Base-by-base conservation (phyloP, 495 filamentous ascomycete species). In the Penicillium taxi region DNA sequence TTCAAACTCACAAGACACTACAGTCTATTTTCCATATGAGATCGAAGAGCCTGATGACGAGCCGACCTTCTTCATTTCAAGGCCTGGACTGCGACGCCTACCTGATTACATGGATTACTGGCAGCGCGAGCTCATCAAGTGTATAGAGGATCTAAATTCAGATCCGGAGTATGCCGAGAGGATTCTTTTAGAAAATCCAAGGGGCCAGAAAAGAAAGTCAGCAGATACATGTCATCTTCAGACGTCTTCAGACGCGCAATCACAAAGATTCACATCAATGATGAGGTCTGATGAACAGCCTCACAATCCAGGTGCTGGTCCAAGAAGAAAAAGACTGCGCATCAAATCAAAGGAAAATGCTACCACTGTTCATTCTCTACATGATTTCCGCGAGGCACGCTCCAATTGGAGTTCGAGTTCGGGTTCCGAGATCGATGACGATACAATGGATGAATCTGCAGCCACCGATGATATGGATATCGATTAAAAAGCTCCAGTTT, bases 41-140 rank as follows among this genome's bases (percentile, higher is more conserved):
- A 56, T 68, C 15, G 66, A 70, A 35, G 66, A 70, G 35, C 66
- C 66, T 1, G 61, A 59, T 5, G 61, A 70, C 18, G 60, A 66
- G 2, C 30, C 34, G 0, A 37, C 35, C 8, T 28, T 39, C 17
- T 26, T 24, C 27, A 22, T 42, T 21, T 30, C 23, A 17, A 38
- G 23, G 9, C 37, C 34, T 15, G 26, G 31, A 11, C 19, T 44
- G 41, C 47, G 20, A 27, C 41, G 40, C 13, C 39, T 52, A 2
- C 54, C 48, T 8, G 49, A 47, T 33, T 26, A 12, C 27, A 45
- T 51, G 9, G 54, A 58, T 31, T 34, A 37, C 8, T 57, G 56
- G 58, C 61, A 65, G 47, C 45, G 51, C 7, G 64, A 66, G 9
- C 37, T 68, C 22, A 35, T 52, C 6, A 48, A 56, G 12, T 58